Conservation (phyloP, 352 stramenopile species). For the Phytophthora kernoviae region DNA sequence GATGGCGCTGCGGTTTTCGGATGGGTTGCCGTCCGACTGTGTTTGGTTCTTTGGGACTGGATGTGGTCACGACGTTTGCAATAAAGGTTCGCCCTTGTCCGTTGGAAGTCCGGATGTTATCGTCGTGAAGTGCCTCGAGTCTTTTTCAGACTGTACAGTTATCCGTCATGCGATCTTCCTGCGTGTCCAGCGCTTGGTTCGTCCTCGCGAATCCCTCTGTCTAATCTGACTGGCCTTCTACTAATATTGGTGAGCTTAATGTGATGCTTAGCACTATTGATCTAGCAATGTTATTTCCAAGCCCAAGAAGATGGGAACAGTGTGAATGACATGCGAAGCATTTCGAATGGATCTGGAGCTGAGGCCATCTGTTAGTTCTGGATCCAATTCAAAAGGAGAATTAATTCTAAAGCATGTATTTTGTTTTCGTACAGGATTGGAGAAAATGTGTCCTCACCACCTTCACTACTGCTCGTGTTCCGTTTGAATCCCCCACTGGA, state of each 20-base stretch:
- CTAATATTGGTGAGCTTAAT: too few relatives aligned
- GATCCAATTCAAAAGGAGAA: too few relatives aligned
- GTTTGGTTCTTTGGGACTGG: slow-evolving; percentile 19
- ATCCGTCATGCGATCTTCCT: slow-evolving; percentile 9
- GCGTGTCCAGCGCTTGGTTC: slow-evolving; percentile 26
- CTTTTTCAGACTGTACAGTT: slow-evolving; percentile 16
- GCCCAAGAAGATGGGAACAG: too few relatives aligned
- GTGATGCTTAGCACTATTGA: too few relatives aligned
- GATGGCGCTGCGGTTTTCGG: slow-evolving; percentile 13
- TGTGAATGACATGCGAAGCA: too few relatives aligned
- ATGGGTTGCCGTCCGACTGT: slow-evolving; percentile 41
- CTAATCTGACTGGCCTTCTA: slow-evolving; percentile 33
- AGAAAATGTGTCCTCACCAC: too few relatives aligned
- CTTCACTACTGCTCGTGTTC: too few relatives aligned
- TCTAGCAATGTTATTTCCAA: too few relatives aligned
- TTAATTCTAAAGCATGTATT: too few relatives aligned
- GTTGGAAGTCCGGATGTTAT: slow-evolving; percentile 19
- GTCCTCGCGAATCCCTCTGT: slow-evolving; percentile 21
- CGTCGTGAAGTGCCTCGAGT: slow-evolving; percentile 6
- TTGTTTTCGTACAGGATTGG: too few relatives aligned
- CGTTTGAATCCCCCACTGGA: background rate
- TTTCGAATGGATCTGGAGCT: too few relatives aligned
- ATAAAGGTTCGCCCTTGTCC: slow-evolving; percentile 78
- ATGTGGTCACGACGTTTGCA: slow-evolving; percentile 54
- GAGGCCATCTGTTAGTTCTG: too few relatives aligned